A percentile compares a stretch with the other conserved stretches of the same genome.
Conservation (phyloP, 2,329 filamentous ascomycete genomes). For the Aphanoascus verrucosus region DNA sequence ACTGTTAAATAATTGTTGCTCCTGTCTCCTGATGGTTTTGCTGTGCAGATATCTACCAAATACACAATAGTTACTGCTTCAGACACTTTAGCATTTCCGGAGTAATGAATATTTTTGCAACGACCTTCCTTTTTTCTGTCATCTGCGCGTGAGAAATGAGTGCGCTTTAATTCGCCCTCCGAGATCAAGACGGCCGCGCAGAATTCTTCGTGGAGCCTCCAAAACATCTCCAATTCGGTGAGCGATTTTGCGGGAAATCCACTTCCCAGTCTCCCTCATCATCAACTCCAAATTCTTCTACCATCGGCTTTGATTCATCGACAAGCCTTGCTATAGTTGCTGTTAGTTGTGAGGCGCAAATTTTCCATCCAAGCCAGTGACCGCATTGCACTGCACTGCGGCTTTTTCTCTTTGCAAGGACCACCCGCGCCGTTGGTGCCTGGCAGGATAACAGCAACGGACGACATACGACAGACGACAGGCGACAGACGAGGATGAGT, state of each 20-base stretch:
- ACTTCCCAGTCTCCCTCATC: neutral
- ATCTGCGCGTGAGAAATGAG: too few species aligned
- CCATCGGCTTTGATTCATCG: neutral
- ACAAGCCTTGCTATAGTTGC: neutral
- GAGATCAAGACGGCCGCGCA: too few species aligned
- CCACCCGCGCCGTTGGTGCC: too few species aligned
- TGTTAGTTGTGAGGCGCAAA: neutral
- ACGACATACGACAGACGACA: too few species aligned
- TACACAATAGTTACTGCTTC: neutral
- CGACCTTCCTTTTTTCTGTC: too few species aligned
- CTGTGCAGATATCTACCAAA: neutral
- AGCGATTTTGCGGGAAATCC: conserved; percentile 3
- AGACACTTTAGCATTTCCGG: neutral
- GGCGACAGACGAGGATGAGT: too few species aligned
- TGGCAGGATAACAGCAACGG: too few species aligned
- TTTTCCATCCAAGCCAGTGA: too few species aligned
- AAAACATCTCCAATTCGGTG: neutral
- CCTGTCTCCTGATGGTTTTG: neutral
- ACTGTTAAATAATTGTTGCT: neutral
- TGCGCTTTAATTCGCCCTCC: too few species aligned
- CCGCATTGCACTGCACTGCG: too few species aligned
- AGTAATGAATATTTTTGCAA: too few species aligned
- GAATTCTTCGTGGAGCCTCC: neutral
- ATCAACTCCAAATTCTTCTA: neutral
- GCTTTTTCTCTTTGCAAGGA: too few species aligned